Conservation (phyloP, 148 eudicot genomes). For the Linanthus parryae region DNA sequence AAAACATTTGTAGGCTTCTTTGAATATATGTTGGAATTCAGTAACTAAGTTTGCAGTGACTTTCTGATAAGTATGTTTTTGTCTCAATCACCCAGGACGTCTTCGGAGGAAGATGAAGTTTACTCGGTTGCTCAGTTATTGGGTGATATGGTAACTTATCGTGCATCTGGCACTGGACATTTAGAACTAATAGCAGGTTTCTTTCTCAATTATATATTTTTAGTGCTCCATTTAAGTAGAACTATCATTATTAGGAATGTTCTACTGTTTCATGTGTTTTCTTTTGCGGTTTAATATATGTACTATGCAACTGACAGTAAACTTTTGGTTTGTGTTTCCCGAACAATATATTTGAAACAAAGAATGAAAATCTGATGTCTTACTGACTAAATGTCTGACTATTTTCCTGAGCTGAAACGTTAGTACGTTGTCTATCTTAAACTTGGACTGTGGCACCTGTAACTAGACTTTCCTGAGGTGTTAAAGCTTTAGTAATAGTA, state of each 20-base stretch:
- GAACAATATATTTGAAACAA: no score
- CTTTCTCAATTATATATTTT: neutral
- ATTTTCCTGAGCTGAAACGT: neutral
- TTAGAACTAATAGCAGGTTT: slow-evolving; percentile 76
- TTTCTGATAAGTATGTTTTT: slow-evolving; percentile 6
- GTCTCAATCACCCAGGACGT: slow-evolving; percentile 28
- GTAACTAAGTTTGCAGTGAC: neutral
- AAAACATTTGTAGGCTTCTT: no score
- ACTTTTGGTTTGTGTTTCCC: no score
- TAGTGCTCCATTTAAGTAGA: neutral
- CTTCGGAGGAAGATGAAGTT: slow-evolving; percentile 69
- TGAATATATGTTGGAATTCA: slow-evolving; percentile 6
- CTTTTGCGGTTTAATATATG: no score
- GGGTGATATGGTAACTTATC: slow-evolving; percentile 76
- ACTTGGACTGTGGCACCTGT: neutral
- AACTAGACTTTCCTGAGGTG: neutral
- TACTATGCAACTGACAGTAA: no score
- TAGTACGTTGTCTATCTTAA: neutral
- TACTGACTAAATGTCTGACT: no score
- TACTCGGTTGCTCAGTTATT: slow-evolving; percentile 66
- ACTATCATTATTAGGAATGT: no score
- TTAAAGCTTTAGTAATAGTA: no score
- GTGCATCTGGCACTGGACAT: slow-evolving; percentile 78
- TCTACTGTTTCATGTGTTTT: no score
- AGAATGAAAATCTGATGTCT: no score